Evolutionary conservation across 257 asterid species (phyloP).

Genomic region (Perilla frutescens): DNA sequence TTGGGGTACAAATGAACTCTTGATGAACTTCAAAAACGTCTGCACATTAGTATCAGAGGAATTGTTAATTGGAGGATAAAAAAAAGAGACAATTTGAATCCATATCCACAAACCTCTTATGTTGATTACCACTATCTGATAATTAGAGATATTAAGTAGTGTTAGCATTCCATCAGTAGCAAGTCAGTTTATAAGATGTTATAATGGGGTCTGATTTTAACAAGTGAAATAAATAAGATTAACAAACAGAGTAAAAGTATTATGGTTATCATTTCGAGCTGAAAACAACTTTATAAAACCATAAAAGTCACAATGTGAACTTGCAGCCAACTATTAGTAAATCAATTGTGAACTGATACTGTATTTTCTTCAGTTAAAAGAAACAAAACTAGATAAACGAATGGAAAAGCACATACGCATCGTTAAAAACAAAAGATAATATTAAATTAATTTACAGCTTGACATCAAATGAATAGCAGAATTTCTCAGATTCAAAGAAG

Average conservation of each 20-base stretch:
- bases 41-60: constrained; percentile 49
- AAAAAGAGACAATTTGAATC: neutral
- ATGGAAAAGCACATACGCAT: constrained; percentile 3
- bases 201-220: neutral
- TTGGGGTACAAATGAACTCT: constrained; percentile 59
- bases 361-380: constrained; percentile 14
- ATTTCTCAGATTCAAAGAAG: neutral
- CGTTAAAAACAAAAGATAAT: neutral
- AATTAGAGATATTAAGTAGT: neutral
- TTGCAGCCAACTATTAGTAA: constrained; percentile 1
- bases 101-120: neutral
- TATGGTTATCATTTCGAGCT: constrained; percentile 12
- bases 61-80: constrained; percentile 7
- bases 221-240: neutral
- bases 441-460: neutral
- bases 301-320: neutral
- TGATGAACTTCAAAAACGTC: constrained; percentile 74
- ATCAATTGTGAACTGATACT: neutral
- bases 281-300: neutral
- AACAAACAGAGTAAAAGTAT: constrained; percentile 9
- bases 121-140: constrained; percentile 10
- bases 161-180: neutral
- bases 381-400: neutral
- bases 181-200: neutral
- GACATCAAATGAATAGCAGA: constrained; percentile 9